phyloP scores from a whole-genome alignment of 225 moss, liverwort and hornwort species.

The Neckera pumila region DNA sequence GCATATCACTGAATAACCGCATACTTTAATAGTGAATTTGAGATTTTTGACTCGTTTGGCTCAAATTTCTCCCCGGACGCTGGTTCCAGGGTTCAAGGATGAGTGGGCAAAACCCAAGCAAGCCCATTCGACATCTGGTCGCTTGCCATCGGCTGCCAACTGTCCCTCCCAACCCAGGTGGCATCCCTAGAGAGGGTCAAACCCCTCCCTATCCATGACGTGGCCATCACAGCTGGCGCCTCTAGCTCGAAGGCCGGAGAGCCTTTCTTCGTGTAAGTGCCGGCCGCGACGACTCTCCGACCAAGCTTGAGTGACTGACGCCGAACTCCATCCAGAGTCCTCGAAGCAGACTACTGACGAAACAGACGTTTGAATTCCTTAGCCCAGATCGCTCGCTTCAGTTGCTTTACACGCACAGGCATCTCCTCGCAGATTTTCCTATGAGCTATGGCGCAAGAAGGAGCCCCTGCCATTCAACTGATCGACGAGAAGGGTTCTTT shows the following conservation, averaged over 20 bases:
- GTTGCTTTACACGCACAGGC: no score
- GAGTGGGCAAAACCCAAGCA: neutral
- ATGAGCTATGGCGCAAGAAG: slow-evolving; percentile 41
- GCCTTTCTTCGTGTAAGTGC: neutral
- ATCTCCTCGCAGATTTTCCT: neutral
- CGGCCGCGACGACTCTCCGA: neutral
- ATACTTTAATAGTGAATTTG: neutral
- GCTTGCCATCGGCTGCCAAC: neutral
- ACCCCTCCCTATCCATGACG: neutral
- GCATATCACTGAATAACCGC: neutral
- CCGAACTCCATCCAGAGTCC: no score
- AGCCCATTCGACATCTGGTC: neutral
- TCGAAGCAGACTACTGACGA: no score
- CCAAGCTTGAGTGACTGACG: neutral
- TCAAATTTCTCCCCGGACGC: neutral
- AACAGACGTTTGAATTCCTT: neutral
- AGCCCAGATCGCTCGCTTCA: neutral
- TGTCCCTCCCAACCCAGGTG: neutral
- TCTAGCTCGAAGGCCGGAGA: neutral
- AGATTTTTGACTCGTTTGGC: neutral
- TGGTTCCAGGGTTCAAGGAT: neutral
- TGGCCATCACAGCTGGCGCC: neutral
- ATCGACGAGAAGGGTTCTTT: slow-evolving; percentile 60
- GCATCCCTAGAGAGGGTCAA: neutral
- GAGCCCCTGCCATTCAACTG: slow-evolving; percentile 64